Base-by-base conservation (phyloP, 148 eudicot genomes). In the Dysphania ambrosioides region DNA sequence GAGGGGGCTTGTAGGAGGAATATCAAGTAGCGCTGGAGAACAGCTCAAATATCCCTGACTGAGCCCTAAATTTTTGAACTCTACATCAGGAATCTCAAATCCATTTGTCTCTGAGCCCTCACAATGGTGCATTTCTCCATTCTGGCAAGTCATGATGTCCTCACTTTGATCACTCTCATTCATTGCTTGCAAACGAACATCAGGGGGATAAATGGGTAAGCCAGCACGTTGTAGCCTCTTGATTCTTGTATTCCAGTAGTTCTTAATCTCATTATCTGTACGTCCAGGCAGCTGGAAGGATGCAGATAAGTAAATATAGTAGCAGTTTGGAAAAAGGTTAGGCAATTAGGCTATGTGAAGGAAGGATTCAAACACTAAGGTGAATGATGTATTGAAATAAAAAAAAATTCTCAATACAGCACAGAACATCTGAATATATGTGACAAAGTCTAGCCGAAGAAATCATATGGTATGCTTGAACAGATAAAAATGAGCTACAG, bases 201-300 rank as follows among this genome's bases (percentile, higher is more conserved):
- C 88, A 34, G 89, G 84, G 35, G 97, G 97, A 72, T 91, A 89
- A 59, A 91, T 78, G 1, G 93, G 90, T 80, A 83, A 75, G 79
- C 93, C 93, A 72, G 87, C 87, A 34, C 97, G 93, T 64, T 83
- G 89, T 24, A 87, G 77, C 68, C 93, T 85, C 83, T 91, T 91
- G 6, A 83, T 84, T 82, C 97, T 83, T 8, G 97, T 91, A 58
- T 91, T 91, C 97, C 97, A 91, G 77, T 63, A 91, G 74, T 91
- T 91, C 74, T 91, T 91, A 65, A 91, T 91, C 85, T 91, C 97
- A 27, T 91, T 91, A 75, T 91, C 97, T 51, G 97, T 89, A 32
- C 97, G 91, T 49, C 97, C 97, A 78, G 97, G 97, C 42, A 91
- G 73, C 97, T 91, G 82, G 55, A 74, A 36, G n/a, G 66, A 72